Percentiles rank a stretch among this genome's conserved stretches.
phyloP scores from a whole-genome alignment of 495 filamentous ascomycete species.

The Hypomontagnella submonticulosa region DNA sequence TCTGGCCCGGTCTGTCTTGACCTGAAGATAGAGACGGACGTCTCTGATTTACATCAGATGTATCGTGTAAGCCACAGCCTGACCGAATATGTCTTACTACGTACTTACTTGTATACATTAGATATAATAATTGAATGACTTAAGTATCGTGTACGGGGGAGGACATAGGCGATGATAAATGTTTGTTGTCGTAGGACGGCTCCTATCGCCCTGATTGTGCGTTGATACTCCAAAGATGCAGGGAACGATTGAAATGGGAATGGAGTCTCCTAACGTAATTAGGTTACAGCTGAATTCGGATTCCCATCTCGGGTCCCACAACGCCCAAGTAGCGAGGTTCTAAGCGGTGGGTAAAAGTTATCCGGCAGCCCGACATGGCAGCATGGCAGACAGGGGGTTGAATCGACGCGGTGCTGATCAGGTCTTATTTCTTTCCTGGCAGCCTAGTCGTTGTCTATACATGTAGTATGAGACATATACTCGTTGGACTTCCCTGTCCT shows the following conservation, averaged over 20 bases:
- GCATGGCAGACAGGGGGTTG: constrained; percentile 33
- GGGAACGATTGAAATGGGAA: constrained; percentile 8
- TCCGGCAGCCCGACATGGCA: constrained; percentile 28
- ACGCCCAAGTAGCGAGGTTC: not conserved
- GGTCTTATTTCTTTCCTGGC: not conserved
- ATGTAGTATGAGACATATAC: constrained; percentile 12
- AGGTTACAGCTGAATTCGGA: constrained; percentile 22
- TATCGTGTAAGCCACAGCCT: not conserved
- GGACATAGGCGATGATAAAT: no score
- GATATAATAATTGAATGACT: no score
- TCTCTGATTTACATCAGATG: no score
- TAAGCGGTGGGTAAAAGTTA: constrained; percentile 16
- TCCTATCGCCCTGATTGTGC: not conserved
- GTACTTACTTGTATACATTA: not conserved
- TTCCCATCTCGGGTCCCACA: constrained; percentile 22
- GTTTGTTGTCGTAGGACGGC: no score
- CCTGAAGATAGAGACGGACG: constrained; percentile 2
- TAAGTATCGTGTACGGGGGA: constrained; percentile 1
- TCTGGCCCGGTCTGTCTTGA: constrained; percentile 37
- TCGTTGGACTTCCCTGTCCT: not conserved
- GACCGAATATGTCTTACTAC: no score
- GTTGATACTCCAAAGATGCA: constrained; percentile 7
- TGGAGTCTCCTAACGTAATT: constrained; percentile 31
- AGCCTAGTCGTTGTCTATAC: not conserved
- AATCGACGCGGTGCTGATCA: constrained; percentile 31